A percentile compares a stretch with the other conserved stretches of the same genome.
Conservation (phyloP, 345 rosid genomes). For the Ceriops zippeliana region DNA sequence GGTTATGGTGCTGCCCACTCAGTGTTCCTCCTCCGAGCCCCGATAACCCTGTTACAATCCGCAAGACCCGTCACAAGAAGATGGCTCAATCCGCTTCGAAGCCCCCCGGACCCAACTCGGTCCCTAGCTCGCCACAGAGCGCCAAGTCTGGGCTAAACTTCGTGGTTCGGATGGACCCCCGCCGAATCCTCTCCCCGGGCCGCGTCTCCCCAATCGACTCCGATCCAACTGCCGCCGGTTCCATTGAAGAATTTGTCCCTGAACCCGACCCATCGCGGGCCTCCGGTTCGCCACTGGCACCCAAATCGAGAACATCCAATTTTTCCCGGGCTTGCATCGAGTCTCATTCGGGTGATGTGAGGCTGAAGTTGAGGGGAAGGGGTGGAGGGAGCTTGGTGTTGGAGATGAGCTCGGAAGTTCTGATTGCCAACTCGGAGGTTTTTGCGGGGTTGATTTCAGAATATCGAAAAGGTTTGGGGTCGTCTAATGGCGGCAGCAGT, state of each 20-base stretch:
- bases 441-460: slow-evolving; percentile 54
- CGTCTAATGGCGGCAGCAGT: not conserved
- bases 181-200: slow-evolving; percentile 89
- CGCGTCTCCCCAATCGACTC: slow-evolving; percentile 91
- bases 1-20: slow-evolving; percentile 87
- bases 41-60: slow-evolving; percentile 40
- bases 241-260: slow-evolving; percentile 23
- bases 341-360: slow-evolving; percentile 42
- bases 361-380: slow-evolving; percentile 65
- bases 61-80: slow-evolving; percentile 33
- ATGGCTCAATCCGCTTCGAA: slow-evolving; percentile 35
- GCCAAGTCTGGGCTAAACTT: slow-evolving; percentile 50
- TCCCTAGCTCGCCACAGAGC: too few species aligned
- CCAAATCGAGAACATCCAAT: slow-evolving; percentile 17
- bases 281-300: slow-evolving; percentile 17
- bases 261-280: slow-evolving; percentile 11
- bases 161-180: slow-evolving; percentile 77
- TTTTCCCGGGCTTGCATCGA: slow-evolving; percentile 16
- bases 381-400: slow-evolving; percentile 60
- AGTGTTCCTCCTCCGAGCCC: slow-evolving; percentile 73
- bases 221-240: slow-evolving; percentile 29
- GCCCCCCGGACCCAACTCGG: slow-evolving; percentile 34
- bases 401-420: slow-evolving; percentile 65
- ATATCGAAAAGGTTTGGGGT: slow-evolving; percentile 29
- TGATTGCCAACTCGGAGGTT: slow-evolving; percentile 58